phyloP scores from a whole-genome alignment of 768 basidiomycete species.

The Paxillus rubicundulus region DNA sequence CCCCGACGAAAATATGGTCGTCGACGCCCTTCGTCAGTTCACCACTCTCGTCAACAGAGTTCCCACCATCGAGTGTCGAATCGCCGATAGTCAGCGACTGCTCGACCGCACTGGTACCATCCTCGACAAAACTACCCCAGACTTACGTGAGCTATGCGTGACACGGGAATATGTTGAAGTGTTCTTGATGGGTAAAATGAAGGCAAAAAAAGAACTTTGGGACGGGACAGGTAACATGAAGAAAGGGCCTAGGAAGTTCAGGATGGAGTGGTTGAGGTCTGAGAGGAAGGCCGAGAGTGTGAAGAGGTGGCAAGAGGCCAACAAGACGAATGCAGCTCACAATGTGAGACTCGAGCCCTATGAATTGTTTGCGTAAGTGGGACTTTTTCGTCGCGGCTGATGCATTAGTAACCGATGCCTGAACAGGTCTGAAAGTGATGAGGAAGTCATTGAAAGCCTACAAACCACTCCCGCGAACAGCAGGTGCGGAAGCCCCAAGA shows the following conservation, averaged over 20 bases:
- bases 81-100: conserved; percentile 20
- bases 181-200: conserved; percentile 27
- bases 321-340: conserved; percentile 4
- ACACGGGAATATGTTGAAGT: conserved; percentile 28
- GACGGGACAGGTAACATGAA: conserved; percentile 30
- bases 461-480: conserved; percentile 24
- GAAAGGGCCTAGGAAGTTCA: conserved; percentile 19
- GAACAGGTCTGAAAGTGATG: conserved; percentile 23
- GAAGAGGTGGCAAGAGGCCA: conserved; percentile 19
- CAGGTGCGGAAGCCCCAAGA: conserved; percentile 13
- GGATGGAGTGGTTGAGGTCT: conserved; percentile 25
- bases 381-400: neutral
- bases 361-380: conserved; percentile 23
- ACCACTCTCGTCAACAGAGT: conserved; percentile 21
- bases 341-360: conserved; percentile 19
- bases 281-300: conserved; percentile 19
- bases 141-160: conserved; percentile 17
- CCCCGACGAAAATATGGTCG: conserved; percentile 22
- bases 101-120: conserved; percentile 13
- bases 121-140: conserved; percentile 15
- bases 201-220: conserved; percentile 29
- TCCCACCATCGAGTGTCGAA: conserved; percentile 16
- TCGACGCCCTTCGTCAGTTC: conserved; percentile 28
- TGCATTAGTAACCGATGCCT: neutral
- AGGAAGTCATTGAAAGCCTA: conserved; percentile 24